Evolutionary conservation across 2,329 filamentous ascomycete genomes (phyloP).

Genomic region (Neofusicoccum parvum): DNA sequence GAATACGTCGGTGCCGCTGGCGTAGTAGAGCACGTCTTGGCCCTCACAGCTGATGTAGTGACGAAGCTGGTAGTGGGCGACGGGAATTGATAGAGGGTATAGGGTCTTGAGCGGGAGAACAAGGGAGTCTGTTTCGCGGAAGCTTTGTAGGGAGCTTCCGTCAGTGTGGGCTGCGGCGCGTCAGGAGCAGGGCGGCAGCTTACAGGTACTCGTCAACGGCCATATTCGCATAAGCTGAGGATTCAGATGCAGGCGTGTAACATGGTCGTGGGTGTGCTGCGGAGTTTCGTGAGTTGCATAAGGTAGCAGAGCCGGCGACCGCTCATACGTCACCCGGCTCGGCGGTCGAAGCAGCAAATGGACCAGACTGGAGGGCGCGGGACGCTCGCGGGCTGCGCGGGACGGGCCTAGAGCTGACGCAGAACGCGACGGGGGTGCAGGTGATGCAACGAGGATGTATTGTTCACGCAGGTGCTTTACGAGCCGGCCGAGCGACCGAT

Average conservation of each 20-base stretch:
- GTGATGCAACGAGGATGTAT: slow-evolving; percentile 1
- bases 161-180: slow-evolving; percentile 25
- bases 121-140: slow-evolving; percentile 50
- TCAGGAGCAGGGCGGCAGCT: slow-evolving; percentile 19
- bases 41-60: slow-evolving; percentile 84
- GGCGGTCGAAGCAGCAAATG: slow-evolving; percentile 1
- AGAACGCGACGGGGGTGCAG: neutral
- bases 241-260: slow-evolving; percentile 30
- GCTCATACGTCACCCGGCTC: slow-evolving; percentile 21
- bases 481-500: neutral
- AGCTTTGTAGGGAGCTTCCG: slow-evolving; percentile 33
- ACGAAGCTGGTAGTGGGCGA: slow-evolving; percentile 79
- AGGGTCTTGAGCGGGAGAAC: slow-evolving; percentile 48
- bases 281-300: slow-evolving; percentile 11
- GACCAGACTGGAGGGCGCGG: neutral
- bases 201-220: slow-evolving; percentile 43
- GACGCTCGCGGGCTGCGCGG: neutral
- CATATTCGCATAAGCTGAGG: slow-evolving; percentile 32
- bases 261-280: slow-evolving; percentile 27
- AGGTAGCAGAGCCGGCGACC: slow-evolving; percentile 13
- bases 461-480: slow-evolving; percentile 5
- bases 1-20: slow-evolving; percentile 66
- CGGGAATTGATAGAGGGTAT: slow-evolving; percentile 52
- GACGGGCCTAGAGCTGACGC: neutral
- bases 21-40: slow-evolving; percentile 80